A percentile compares a stretch with the other conserved stretches of the same genome.
phyloP scores from a whole-genome alignment of 2,329 filamentous ascomycete species.

The Colletotrichum falcatum region DNA sequence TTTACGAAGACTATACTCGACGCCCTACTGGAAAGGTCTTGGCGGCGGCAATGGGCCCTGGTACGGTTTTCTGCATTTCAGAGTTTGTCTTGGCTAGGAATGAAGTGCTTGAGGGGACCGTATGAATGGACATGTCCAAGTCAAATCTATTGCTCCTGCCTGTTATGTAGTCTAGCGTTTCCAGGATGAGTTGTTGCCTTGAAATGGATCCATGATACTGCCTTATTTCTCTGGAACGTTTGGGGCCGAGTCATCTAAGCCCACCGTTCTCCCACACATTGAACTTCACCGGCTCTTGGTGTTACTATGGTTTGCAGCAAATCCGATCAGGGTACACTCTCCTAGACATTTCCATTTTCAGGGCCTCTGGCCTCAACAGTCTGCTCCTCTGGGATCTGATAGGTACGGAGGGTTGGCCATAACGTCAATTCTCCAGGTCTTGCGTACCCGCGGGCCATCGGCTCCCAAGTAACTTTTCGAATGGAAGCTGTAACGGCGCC shows the following conservation, averaged over 20 bases:
- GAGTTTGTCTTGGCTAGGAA: no score
- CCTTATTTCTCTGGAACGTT: no score
- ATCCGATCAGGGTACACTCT: background rate
- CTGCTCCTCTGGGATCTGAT: background rate
- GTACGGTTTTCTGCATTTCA: background rate
- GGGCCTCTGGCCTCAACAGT: background rate
- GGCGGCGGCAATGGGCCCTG: background rate
- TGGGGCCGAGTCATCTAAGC: no score
- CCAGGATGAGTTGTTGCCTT: no score
- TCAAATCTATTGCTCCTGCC: no score
- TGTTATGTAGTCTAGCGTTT: no score
- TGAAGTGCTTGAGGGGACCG: no score
- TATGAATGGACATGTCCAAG: no score
- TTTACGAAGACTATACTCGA: background rate
- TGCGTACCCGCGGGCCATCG: background rate
- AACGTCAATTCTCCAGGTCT: background rate
- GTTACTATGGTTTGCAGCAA: no score
- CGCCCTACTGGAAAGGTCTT: background rate
- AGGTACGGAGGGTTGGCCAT: background rate
- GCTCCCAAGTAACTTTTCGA: background rate
- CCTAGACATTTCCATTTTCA: background rate
- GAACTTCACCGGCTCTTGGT: no score
- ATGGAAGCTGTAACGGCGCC: background rate
- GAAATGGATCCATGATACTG: no score
- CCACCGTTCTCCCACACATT: no score